Evolutionary conservation across 805 yeast species (phyloP), one percentile per base, ranked within the genome.

Genomic region (Monosporozyma servazzii): DNA sequence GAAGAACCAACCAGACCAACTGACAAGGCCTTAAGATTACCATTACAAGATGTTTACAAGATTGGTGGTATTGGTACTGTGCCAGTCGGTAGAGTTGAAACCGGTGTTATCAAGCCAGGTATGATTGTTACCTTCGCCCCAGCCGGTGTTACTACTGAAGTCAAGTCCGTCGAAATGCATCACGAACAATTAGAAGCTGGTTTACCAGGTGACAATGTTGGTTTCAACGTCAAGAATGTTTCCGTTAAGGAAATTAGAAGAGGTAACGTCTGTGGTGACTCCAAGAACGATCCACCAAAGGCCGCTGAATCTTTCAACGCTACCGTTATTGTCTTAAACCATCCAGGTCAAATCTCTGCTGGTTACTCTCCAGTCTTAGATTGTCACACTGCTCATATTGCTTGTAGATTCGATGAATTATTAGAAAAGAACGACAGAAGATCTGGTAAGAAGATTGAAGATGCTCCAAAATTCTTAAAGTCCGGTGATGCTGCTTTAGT

Each of bases 401-500:
- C 95, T 68, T 88, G 93, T 77, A 83, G 79, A 75, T 84, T 87
- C 78, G 85, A 81, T 68, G 81, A 81, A 69, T 81, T 87, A 65
- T 63, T 84, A 61, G 82, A 81, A 74, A 84, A 88, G 84, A 84
- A 86, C 68, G 95, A 87, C 82, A 85, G 90, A 78, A 83, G 90
- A 76, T 83, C 96, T 68, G 95, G 95, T 78, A 87, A 91, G 86
- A 77, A 79, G 71, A 74, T 84, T 69, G 95, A 88, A 81, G 90
- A 85, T 70, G 75, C 78, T 67, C 96, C 96, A 68, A 90, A 91
- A 73, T 87, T 83, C 79, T 81, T 95, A 76, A 89, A 89, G 80
- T 85, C 95, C 69, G 96, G 96, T 74, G 96, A 90, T 78, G 89
- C 95, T 76, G 91, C 96, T 64, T 84, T 88, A 71, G 96, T 93